Evolutionary conservation across 768 basidiomycete species (phyloP).

Genomic region (Mycena kentingensis): DNA sequence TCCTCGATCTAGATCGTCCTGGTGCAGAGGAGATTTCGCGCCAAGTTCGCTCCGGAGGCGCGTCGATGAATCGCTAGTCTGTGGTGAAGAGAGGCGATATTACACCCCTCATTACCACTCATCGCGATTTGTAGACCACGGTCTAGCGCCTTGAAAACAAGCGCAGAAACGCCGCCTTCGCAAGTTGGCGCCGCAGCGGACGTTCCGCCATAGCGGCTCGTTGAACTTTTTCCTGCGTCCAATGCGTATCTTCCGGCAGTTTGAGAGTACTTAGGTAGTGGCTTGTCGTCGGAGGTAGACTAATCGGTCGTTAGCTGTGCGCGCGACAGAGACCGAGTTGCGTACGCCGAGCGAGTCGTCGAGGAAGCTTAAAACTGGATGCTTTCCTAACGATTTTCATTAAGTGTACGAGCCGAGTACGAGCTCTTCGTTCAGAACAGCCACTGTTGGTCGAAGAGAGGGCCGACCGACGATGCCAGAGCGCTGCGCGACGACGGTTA

Average conservation of each 20-base stretch:
- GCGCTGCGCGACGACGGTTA: constrained; percentile 15
- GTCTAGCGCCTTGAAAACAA: too few species aligned
- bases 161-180: constrained; percentile 89
- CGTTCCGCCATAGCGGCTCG: constrained; percentile 87
- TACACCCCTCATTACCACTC: too few species aligned
- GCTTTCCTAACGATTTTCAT: constrained; percentile 94
- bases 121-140: too few species aligned
- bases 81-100: too few species aligned
- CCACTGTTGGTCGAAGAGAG: constrained; percentile 86
- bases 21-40: constrained; percentile 86
- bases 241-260: constrained; percentile 91
- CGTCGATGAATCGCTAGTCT: too few species aligned
- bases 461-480: constrained; percentile 70
- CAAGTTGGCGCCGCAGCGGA: constrained; percentile 98
- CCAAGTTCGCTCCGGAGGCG: constrained; percentile 93
- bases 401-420: constrained; percentile 73
- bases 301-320: constrained; percentile 67
- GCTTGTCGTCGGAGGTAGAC: constrained; percentile 79
- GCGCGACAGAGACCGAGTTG: not conserved
- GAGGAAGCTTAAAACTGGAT: constrained; percentile 85
- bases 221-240: constrained; percentile 86
- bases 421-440: constrained; percentile 86
- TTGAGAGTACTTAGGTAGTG: constrained; percentile 86
- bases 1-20: constrained; percentile 67
- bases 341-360: constrained; percentile 86